Base-by-base conservation (phyloP, 306 rosid species). In the Quercus agrifolia region DNA sequence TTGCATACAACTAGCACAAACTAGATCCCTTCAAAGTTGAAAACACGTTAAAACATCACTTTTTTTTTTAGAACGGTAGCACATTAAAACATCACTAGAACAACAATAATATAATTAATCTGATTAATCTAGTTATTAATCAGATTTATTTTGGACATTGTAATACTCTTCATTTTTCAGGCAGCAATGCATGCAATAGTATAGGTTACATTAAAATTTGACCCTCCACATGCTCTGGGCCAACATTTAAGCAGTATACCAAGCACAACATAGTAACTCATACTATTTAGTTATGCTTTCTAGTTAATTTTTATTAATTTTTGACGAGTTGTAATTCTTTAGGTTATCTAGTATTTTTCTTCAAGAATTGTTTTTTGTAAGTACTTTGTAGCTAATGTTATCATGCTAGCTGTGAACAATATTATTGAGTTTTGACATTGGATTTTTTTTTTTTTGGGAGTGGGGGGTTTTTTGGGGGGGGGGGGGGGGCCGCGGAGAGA, bases 1-100 rank as follows among this genome's bases (percentile, higher is more conserved):
- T 44, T 54, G 58, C 63, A 75, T 73, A 35, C 73, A 74, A 56
- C 59, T 52, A 63, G 76, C 56, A 38, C 54, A 38, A 71, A 12
- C 72, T 35, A 31, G 20, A 74, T 80, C 77, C 57, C 57, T 58
- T 58, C 33, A 27, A n/a, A n/a, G 41, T 15, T 59, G 70, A 28
- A 8, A 63, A 28, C 41, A 14, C 15, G 15, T 28, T 5, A 63
- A 41, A 41, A 41, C 2, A 41, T 8, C 46, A 41, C 46, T 2
- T 41, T 41, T 41, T 7, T 41, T 38, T 38, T 38, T 31, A 11
- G 46, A 41, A 7, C 3, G 9, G 1, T 41, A 7, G 5, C 15
- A 10, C 2, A 59, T 59, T 27, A 25, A 9, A 20, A 23, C 13
- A 20, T 58, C 21, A 21, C 31, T 20, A 21, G 66, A 23, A 23